These are phyloP conservation scores for Entomortierella chlamydospora DNA, from an alignment of 192 early-diverging fungal species.

Conservation along the genomic window DNA sequence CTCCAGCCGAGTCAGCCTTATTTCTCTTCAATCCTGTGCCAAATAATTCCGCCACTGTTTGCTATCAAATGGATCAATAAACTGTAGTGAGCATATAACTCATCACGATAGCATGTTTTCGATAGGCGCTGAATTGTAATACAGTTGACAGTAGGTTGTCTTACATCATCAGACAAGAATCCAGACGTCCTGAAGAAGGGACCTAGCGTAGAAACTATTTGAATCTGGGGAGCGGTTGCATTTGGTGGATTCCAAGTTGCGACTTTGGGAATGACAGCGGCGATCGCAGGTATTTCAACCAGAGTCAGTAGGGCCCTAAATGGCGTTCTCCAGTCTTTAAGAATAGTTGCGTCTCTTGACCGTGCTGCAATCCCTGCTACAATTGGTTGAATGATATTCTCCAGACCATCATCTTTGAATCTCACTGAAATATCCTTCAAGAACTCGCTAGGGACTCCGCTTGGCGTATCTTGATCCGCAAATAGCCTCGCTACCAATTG, in stretches of 20 bases:
- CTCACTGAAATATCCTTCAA: conserved; percentile 66
- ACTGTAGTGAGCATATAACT: no score
- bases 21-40: conserved; percentile 66
- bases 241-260: conserved; percentile 69
- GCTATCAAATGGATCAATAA: conserved; percentile 35
- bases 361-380: conserved; percentile 61
- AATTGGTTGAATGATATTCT: conserved; percentile 66
- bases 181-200: conserved; percentile 73
- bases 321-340: conserved; percentile 48
- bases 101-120: no score
- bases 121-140: no score
- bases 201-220: conserved; percentile 77
- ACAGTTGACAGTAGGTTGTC: neutral
- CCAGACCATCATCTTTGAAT: conserved; percentile 75
- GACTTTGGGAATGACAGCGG: conserved; percentile 61
- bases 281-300: conserved; percentile 63
- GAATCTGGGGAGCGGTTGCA: conserved; percentile 64
- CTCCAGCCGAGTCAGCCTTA: conserved; percentile 62
- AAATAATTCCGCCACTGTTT: conserved; percentile 58
- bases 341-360: conserved; percentile 28
- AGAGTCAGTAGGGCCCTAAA: conserved; percentile 45
- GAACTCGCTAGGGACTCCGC: conserved; percentile 75
- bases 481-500: conserved; percentile 63
- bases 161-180: conserved; percentile 63
- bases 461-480: conserved; percentile 64